Base-by-base conservation (phyloP, 257 asterid genomes). In the Echium plantagineum region DNA sequence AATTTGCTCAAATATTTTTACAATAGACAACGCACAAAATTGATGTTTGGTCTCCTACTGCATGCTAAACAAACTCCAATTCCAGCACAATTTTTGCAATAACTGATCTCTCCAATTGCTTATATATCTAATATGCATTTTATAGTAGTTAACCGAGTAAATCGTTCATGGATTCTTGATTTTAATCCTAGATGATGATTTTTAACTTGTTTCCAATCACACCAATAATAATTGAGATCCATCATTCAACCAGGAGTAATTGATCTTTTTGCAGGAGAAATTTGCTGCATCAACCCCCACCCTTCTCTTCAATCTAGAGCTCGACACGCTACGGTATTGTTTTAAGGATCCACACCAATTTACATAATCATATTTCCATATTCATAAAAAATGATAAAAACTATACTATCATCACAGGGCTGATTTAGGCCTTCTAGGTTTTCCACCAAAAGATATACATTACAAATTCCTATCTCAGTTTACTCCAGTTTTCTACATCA, bases 301-400 rank as follows among this genome's bases (percentile, higher is more conserved):
- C 42, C 80, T 91, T 70, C 97, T 91, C 78, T 91, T 91, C 55
- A 91, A 91, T 80, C 85, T 91, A 74, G 98, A 91, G 69, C 94
- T 91, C 20, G 97, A 91, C 77, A 91, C 97, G 2, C 70, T 91
- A 59, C 85, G 98, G 98, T 91, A 74, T 53, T 6, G 22, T 62
- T 19, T 53, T 17, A 24, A 67, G 62, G 60, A 52, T 67, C 58
- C 47, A 35, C 65, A 46, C 20, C 54, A 57, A 52, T 61, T 32
- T 3, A 49, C 15, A 47, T 21, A 47, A 46, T 54, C 57, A 21
- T 58, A 56, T 52, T 59, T 30, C 54, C 35, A 21, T 62, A 53
- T 62, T 62, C 22, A 61, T 61, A 71, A 46, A 71, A 46, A 74
- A 58, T 42, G 49, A 42, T 35, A 31, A 42, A 57, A 58, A 21